phyloP scores from a whole-genome alignment of 2,329 filamentous ascomycete genomes.

The Acrocalymma vagum region DNA sequence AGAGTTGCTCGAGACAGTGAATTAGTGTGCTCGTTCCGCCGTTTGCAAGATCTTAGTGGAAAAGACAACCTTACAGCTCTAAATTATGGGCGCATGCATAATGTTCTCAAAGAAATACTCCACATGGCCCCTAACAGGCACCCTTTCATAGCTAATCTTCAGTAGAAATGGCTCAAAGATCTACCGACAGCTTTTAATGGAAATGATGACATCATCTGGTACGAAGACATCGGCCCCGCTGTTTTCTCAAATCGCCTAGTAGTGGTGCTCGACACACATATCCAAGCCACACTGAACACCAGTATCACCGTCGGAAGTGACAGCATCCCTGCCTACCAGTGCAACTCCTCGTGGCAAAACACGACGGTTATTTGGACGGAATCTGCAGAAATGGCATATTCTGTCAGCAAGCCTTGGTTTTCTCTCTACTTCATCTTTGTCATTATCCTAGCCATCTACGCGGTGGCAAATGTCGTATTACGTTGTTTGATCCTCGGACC shows the following conservation, averaged over 20 bases:
- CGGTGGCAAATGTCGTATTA: constrained; percentile 11
- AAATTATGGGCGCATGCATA: neutral
- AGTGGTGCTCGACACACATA: constrained; percentile 19
- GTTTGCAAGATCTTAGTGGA: neutral
- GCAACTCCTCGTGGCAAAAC: neutral
- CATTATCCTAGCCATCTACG: constrained; percentile 6
- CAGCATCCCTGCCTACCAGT: neutral
- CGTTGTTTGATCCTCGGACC: constrained; percentile 8
- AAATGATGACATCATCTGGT: neutral
- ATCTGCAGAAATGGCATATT: neutral
- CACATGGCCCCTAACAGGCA: neutral
- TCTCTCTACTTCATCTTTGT: constrained; percentile 4
- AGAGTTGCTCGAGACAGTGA: neutral
- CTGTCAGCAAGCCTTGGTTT: neutral
- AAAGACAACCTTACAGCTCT: neutral
- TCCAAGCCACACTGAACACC: constrained; percentile 1
- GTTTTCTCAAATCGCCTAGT: constrained; percentile 10
- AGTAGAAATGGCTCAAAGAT: constrained; percentile 6
- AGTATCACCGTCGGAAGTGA: constrained; percentile 5
- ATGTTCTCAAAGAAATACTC: neutral
- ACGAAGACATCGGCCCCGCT: neutral
- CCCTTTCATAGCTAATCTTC: neutral
- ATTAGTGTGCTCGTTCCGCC: neutral
- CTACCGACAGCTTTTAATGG: neutral
- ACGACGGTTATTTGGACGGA: neutral